Base-by-base conservation (phyloP, 2,329 filamentous ascomycete species). In the Fonsecaea monophora region DNA sequence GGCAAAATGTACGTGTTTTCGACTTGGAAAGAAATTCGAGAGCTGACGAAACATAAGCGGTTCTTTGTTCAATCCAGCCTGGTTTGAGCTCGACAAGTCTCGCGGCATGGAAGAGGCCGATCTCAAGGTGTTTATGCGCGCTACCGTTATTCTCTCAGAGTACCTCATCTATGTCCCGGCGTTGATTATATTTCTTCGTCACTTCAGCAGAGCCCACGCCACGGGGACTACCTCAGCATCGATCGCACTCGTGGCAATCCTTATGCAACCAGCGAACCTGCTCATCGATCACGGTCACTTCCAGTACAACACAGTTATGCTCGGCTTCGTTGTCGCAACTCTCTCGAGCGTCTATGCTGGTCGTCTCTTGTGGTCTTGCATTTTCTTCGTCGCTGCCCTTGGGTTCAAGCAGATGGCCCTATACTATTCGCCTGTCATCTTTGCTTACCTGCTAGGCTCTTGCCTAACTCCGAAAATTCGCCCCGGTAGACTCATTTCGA, bases 341-440 rank as follows among this genome's bases (percentile, higher is more conserved):
- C 88, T 97, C 82, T 95, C 94, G 50, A 95, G 91, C 77, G 90
- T 98, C 80, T 79, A 97, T 59, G 92, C 93, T 2, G 92, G 92
- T 3, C 87, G 93, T 57, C 90, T 90, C 74, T 86, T 96, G 68
- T 97, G 94, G 93, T 88, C 92, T 32, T 93, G 92, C 69, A 87
- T 97, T 66, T 97, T 97, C 82, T 99, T 99, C 73, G 95, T 99
- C 6, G 88, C 87, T 15, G 92, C 94, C 2, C 83, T 99, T n/a
- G 92, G 92, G 5, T 99, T 98, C 84, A 99, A 99, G 83, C 95
- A 99, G 79, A 99, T 99, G 96, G 94, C 94, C 0, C 84, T 99
- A 15, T 99, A 98, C 81, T 99, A 97, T 78, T 93, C 96, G 2
- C 94, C 96, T 13, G 89, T 90, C 21, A 89, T 98, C 65, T 98